These are phyloP conservation scores for Fraxinus cuspidata DNA, from an alignment of 257 asterid species.

Conservation along the genomic window DNA sequence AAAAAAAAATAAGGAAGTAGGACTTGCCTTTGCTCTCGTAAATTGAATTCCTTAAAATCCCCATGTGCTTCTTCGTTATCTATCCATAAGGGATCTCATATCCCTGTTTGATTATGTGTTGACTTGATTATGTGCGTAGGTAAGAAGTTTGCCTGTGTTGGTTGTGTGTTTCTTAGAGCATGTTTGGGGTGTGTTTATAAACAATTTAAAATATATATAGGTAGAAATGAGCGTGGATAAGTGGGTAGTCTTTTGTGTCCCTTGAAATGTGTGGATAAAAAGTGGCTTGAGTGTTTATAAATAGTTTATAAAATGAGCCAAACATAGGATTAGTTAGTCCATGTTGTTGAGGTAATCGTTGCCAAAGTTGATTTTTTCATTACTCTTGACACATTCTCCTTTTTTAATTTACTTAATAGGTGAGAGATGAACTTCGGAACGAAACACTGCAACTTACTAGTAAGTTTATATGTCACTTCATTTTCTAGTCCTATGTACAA, in stretches of 20 bases:
- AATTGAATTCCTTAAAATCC: neutral
- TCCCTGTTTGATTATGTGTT: neutral
- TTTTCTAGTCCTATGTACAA: constrained; percentile 12
- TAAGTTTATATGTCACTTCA: constrained; percentile 41
- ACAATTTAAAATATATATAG: no score
- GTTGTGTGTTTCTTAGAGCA: neutral
- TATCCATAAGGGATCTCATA: neutral
- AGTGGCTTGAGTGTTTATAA: no score
- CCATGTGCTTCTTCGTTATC: neutral
- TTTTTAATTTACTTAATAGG: constrained; percentile 44
- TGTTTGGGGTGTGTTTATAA: no score
- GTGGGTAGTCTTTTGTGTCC: no score
- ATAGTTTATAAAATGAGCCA: no score
- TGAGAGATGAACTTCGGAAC: constrained; percentile 77
- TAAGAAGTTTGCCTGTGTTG: neutral
- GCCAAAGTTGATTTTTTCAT: constrained; percentile 8
- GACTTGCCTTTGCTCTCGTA: constrained; percentile 6
- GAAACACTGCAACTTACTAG: constrained; percentile 94
- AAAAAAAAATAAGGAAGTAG: neutral
- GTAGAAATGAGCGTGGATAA: no score
- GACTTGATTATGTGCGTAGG: neutral
- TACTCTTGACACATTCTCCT: constrained; percentile 20
- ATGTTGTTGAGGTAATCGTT: neutral
- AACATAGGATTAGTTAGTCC: neutral
- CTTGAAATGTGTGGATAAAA: no score